Evolutionary conservation across 2,329 filamentous ascomycete species (phyloP).

Genomic region (Chaetomium strumarium): DNA sequence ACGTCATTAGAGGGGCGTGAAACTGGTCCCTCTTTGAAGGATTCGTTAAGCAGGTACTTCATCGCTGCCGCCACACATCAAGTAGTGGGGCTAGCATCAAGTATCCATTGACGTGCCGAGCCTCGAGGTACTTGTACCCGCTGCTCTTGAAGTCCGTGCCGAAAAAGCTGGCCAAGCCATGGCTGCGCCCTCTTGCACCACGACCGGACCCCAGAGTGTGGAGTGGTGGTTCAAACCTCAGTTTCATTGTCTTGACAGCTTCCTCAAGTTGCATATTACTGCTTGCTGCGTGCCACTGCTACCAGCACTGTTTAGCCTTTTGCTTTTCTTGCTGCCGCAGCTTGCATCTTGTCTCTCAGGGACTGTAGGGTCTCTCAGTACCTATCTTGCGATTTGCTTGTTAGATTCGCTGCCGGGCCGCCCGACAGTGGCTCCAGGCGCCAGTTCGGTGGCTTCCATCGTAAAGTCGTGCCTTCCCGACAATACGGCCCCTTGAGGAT

Average conservation of each 20-base stretch:
- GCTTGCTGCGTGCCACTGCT: background rate
- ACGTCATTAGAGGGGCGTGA: slow-evolving; percentile 22
- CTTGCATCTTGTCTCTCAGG: background rate
- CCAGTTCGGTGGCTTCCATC: slow-evolving; percentile 3
- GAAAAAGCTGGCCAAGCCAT: slow-evolving; percentile 7
- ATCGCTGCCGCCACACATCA: background rate
- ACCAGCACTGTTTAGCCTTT: background rate
- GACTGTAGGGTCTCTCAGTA: background rate
- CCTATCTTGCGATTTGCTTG: background rate
- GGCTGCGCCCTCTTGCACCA: slow-evolving; percentile 18
- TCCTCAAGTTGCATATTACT: background rate
- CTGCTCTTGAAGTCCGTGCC: background rate
- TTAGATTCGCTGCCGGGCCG: background rate
- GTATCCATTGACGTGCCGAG: slow-evolving; percentile 10
- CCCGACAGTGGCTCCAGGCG: slow-evolving; percentile 1
- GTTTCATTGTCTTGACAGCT: background rate
- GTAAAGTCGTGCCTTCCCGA: slow-evolving; percentile 14
- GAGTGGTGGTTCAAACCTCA: slow-evolving; percentile 5
- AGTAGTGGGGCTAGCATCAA: background rate
- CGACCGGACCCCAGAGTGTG: background rate
- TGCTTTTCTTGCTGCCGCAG: background rate
- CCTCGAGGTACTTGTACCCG: slow-evolving; percentile 10
- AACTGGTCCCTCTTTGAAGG: background rate
- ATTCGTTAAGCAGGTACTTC: slow-evolving; percentile 6
- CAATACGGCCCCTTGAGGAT: slow-evolving; percentile 12